phyloP scores from a whole-genome alignment of 192 early-diverging fungal species.

The Lobosporangium transversale region DNA sequence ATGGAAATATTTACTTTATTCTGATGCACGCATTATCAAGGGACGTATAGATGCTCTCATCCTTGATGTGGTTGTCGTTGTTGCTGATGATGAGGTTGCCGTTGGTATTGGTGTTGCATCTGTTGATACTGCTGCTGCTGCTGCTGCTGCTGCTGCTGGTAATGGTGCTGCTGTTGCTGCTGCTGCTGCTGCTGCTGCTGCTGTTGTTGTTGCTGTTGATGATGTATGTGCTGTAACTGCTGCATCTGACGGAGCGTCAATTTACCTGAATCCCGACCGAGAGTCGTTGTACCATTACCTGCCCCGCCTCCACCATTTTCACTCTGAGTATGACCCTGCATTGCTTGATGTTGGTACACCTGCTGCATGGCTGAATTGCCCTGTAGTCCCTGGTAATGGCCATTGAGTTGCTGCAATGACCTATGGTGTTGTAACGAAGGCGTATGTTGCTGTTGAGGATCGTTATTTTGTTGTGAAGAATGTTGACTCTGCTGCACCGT shows the following conservation, averaged over 20 bases:
- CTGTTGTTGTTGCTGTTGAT: conserved; percentile 42
- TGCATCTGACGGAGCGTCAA: conserved; percentile 45
- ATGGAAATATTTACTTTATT: no score
- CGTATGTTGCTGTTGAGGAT: conserved; percentile 1
- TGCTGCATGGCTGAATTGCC: background rate
- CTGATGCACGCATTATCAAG: no score
- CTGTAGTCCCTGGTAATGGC: conserved; percentile 15
- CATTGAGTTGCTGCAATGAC: conserved; percentile 37
- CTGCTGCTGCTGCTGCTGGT: conserved; percentile 32
- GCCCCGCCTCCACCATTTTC: background rate
- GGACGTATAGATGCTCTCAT: no score
- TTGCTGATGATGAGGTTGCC: conserved; percentile 11
- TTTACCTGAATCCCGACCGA: conserved; percentile 37
- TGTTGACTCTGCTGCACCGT: conserved; percentile 4
- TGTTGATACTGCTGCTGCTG: conserved; percentile 38
- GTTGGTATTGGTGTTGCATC: conserved; percentile 13
- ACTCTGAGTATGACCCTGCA: conserved; percentile 16
- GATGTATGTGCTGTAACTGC: conserved; percentile 29
- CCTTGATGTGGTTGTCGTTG: conserved; percentile 11
- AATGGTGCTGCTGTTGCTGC: conserved; percentile 19
- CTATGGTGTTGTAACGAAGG: background rate
- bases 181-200: conserved; percentile 29
- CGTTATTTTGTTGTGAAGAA: background rate
- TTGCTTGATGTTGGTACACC: conserved; percentile 19
- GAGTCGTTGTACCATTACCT: no score